phyloP scores from a whole-genome alignment of 2,329 filamentous ascomycete genomes.

The Colletotrichum musae region DNA sequence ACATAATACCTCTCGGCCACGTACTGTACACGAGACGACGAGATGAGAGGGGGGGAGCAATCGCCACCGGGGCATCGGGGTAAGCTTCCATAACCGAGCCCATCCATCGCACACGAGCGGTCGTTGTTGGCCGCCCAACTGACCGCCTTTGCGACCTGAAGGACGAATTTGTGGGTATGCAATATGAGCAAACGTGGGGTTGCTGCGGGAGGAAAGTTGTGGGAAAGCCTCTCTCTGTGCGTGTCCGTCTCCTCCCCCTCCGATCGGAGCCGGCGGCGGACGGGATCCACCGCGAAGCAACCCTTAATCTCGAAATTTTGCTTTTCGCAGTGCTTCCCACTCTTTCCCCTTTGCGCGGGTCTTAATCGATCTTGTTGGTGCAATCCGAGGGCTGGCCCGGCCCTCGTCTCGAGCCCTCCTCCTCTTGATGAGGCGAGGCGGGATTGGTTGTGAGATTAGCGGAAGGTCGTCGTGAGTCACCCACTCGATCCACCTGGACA shows the following conservation, averaged over 20 bases:
- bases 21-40: not conserved
- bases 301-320: slow-evolving; percentile 12
- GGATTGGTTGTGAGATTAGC: no score
- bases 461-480: not conserved
- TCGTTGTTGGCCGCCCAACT: not conserved
- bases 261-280: slow-evolving; percentile 21
- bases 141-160: slow-evolving; percentile 20
- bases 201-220: slow-evolving; percentile 9
- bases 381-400: not conserved
- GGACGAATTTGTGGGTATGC: slow-evolving; percentile 23
- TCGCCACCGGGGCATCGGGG: no score
- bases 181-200: slow-evolving; percentile 15
- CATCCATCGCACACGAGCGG: no score
- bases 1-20: not conserved
- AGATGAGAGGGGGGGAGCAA: no score
- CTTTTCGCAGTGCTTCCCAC: not conserved
- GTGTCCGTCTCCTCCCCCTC: not conserved
- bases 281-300: slow-evolving; percentile 9
- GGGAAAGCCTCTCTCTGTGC: not conserved
- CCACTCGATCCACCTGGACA: slow-evolving; percentile 12
- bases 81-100: no score
- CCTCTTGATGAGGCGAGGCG: not conserved
- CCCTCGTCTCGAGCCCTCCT: no score
- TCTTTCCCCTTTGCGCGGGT: no score
- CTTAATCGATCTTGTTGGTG: no score